phyloP scores from a whole-genome alignment of 768 basidiomycete genomes.

The Lentinus tigrinus region DNA sequence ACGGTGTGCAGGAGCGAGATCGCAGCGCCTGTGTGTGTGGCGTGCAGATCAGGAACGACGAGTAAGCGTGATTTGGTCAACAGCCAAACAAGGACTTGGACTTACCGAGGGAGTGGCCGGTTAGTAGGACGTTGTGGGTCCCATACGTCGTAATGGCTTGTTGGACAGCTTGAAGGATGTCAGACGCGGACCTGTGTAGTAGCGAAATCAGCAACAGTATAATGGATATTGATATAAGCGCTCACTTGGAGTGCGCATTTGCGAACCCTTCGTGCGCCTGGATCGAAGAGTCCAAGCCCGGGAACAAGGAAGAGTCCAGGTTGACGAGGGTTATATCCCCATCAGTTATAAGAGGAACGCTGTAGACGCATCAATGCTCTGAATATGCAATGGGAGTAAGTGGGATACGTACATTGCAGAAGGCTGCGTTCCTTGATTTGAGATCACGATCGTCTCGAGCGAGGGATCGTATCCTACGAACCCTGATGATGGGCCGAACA shows the following conservation, averaged over 20 bases:
- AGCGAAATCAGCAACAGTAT: slow-evolving; percentile 10
- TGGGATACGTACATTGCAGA: slow-evolving; percentile 25
- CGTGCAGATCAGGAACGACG: background rate
- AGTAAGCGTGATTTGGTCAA: background rate
- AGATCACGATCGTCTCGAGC: slow-evolving; percentile 34
- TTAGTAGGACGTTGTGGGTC: slow-evolving; percentile 40
- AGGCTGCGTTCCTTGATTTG: slow-evolving; percentile 39
- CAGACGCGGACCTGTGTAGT: slow-evolving; percentile 33
- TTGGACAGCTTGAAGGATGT: slow-evolving; percentile 44
- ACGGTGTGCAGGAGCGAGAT: slow-evolving; percentile 51
- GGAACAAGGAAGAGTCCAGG: slow-evolving; percentile 46
- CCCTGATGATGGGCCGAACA: slow-evolving; percentile 34
- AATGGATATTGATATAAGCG: background rate
- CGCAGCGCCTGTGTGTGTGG: slow-evolving; percentile 45
- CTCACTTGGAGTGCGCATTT: slow-evolving; percentile 44
- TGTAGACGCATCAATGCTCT: slow-evolving; percentile 2
- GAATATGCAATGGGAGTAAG: background rate
- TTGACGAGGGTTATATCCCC: slow-evolving; percentile 34
- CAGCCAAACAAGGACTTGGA: background rate
- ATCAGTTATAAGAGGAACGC: slow-evolving; percentile 43
- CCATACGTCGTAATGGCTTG: slow-evolving; percentile 35
- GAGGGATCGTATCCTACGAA: slow-evolving; percentile 50
- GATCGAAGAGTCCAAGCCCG: slow-evolving; percentile 43
- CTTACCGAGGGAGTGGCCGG: slow-evolving; percentile 45
- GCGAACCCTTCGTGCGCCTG: slow-evolving; percentile 49